Evolutionary conservation across 768 basidiomycete species (phyloP).

Genomic region (Boletus tomentosulus): DNA sequence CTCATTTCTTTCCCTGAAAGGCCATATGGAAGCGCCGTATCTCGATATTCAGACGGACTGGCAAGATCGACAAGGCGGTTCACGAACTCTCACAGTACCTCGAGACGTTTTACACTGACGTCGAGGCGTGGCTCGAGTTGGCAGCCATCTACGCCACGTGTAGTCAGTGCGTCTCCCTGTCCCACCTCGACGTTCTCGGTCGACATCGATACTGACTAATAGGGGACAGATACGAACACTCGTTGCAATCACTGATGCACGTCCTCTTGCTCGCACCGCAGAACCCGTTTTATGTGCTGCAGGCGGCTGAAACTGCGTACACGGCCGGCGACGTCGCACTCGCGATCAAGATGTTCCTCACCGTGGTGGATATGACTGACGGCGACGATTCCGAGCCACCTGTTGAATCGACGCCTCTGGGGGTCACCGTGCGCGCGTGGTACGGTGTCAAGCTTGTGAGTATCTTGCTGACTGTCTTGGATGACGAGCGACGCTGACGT

Average conservation of each 20-base stretch:
- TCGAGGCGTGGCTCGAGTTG: constrained; percentile 86
- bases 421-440: constrained; percentile 70
- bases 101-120: constrained; percentile 85
- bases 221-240: constrained; percentile 56
- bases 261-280: constrained; percentile 79
- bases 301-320: constrained; percentile 85
- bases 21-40: constrained; percentile 79
- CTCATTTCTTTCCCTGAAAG: constrained; percentile 23
- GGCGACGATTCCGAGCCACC: constrained; percentile 46
- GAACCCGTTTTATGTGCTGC: constrained; percentile 80
- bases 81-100: constrained; percentile 68
- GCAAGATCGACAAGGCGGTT: constrained; percentile 62
- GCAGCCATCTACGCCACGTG: constrained; percentile 74
- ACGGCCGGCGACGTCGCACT: constrained; percentile 71
- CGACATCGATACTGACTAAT: neutral
- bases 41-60: constrained; percentile 60
- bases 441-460: constrained; percentile 77
- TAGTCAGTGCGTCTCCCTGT: constrained; percentile 54
- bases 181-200: neutral
- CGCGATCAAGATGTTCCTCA: constrained; percentile 75
- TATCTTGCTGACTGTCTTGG: constrained; percentile 3
- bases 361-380: constrained; percentile 75
- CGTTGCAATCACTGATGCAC: constrained; percentile 77
- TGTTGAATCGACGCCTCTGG: constrained; percentile 47
- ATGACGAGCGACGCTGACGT: constrained; percentile 4